Conservation (phyloP, 805 yeast species). For the Candida fluviatilis region DNA sequence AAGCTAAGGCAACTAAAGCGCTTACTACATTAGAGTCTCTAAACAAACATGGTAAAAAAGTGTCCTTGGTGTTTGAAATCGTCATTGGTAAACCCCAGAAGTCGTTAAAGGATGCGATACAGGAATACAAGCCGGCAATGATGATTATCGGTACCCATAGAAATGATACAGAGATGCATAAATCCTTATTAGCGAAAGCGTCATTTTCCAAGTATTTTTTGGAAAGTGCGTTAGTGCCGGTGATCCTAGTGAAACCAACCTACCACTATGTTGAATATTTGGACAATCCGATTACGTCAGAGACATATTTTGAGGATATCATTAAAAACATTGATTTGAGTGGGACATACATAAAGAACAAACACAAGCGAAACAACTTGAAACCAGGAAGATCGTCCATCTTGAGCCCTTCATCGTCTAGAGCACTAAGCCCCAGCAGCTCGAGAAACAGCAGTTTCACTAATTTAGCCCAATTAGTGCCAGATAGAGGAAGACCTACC, state of each 20-base stretch:
- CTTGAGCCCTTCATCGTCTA: slow-evolving; percentile 1
- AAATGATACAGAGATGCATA: slow-evolving; percentile 16
- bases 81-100: slow-evolving; percentile 41
- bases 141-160: slow-evolving; percentile 42
- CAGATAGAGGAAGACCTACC: slow-evolving; percentile 10
- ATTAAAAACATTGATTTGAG: slow-evolving; percentile 22
- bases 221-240: slow-evolving; percentile 43
- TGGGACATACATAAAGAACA: slow-evolving; percentile 10
- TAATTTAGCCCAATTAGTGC: slow-evolving; percentile 10
- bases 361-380: background rate
- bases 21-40: slow-evolving; percentile 29
- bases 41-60: slow-evolving; percentile 31
- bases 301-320: slow-evolving; percentile 34
- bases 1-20: slow-evolving; percentile 21
- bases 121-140: slow-evolving; percentile 42
- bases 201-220: slow-evolving; percentile 37
- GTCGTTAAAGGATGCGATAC: slow-evolving; percentile 33
- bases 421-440: slow-evolving; percentile 14
- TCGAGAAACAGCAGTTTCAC: slow-evolving; percentile 16
- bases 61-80: slow-evolving; percentile 36
- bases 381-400: slow-evolving; percentile 9
- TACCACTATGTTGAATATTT: slow-evolving; percentile 29
- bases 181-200: slow-evolving; percentile 27
- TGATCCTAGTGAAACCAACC: slow-evolving; percentile 38
- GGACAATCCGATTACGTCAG: slow-evolving; percentile 26